A percentile compares a stretch with the other conserved stretches of the same genome.
These are phyloP conservation scores for Komagataella populi DNA, from an alignment of 805 yeast genomes.

Conservation along the genomic window DNA sequence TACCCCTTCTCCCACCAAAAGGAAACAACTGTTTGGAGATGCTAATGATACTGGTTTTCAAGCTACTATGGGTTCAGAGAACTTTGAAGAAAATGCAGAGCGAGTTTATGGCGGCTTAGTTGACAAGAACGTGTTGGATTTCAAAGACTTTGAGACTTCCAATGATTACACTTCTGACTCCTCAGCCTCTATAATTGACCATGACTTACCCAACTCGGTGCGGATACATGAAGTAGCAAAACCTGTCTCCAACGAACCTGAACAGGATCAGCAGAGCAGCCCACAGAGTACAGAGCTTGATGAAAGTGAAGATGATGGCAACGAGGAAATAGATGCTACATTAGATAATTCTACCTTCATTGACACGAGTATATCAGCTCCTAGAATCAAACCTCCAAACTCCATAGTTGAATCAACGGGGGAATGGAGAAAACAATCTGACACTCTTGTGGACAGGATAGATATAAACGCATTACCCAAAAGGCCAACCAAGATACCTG, in stretches of 20 bases:
- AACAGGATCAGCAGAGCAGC: neutral
- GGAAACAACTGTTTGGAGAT: neutral
- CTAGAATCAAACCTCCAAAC: neutral
- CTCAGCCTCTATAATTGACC: neutral
- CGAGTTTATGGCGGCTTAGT: constrained; percentile 1
- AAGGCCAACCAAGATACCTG: neutral
- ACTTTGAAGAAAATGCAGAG: constrained; percentile 4
- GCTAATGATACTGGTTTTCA: neutral
- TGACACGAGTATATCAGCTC: neutral
- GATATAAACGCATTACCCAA: neutral
- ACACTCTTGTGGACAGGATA: neutral
- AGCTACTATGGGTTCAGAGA: constrained; percentile 2
- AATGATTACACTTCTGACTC: neutral
- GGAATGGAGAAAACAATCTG: neutral
- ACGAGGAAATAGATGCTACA: neutral
- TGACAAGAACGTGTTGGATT: neutral
- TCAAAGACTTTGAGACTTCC: neutral
- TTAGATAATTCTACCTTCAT: neutral
- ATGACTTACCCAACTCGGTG: neutral
- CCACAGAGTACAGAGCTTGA: constrained; percentile 1
- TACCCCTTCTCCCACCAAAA: neutral
- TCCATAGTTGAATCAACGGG: neutral
- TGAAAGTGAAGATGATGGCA: neutral
- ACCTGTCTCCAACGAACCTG: neutral
- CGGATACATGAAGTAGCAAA: neutral